Base-by-base conservation (phyloP, 805 yeast genomes). In the Dipodascopsis uninucleata region DNA sequence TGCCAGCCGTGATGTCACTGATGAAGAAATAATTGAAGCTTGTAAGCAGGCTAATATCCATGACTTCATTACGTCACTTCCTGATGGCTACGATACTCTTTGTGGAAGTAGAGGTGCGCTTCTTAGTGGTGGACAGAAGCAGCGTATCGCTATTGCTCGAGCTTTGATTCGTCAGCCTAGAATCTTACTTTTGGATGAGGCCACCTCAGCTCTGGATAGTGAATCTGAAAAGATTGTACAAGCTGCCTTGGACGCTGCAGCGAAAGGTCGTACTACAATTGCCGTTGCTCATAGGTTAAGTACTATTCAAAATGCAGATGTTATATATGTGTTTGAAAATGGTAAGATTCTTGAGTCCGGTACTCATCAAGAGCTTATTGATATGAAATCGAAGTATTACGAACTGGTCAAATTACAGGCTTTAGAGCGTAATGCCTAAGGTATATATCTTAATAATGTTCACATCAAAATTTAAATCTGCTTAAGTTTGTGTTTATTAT, bases 261-360 rank as follows among this genome's bases (percentile, higher is more conserved):
- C 83, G 51, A 43, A 64, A 9, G 67, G 76, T 23, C 79, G 88
- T 56, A 82, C 89, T 2, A 78, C 82, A 32, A 65, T 82, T 51
- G 82, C 88, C 58, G 81, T 82, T 62, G 89, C 89, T 9, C 90
- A 82, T 62, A 68, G 90, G 58, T 69, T 82, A 66, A 75, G 75
- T 54, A 78, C 85, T 0, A 79, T 79, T 46, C 62, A 68, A 38
- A 69, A 71, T 45, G 75, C 87, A 1, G 68, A 73, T 36, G 67
- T 66, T 40, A 77, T 81, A 18, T 70, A 71, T 36, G 71, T 78
- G 42, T 60, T 82, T 45, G 69, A 71, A 40, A 63, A 67, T 36
- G 88, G 89, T 18, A 61, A 63, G 31, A 74, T 81, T 29, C 62
- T 65, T 2, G 87, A 82, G 55, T 56, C 63, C 7, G 78, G 81